Percentiles rank a stretch among this genome's conserved stretches.
phyloP scores from a whole-genome alignment of 1,284 basidiomycete genomes.

The Pyrrhoderma lamaoense region DNA sequence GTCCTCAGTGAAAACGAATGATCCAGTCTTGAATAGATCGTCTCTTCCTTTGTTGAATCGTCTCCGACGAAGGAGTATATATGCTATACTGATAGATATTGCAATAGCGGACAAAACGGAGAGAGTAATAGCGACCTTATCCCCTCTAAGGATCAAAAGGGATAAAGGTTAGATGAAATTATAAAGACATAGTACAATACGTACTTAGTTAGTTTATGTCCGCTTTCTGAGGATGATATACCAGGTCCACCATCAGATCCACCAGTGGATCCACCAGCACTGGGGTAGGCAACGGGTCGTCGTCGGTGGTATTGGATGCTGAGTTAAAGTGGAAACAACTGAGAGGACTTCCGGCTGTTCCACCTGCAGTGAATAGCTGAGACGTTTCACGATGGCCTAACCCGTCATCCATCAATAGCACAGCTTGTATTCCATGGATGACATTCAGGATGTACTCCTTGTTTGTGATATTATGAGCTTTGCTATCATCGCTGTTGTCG shows the following conservation, averaged over 20 bases:
- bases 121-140: no score
- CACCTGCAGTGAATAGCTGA: constrained; percentile 19
- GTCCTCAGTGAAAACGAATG: constrained; percentile 18
- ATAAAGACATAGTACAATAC: background rate
- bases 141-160: no score
- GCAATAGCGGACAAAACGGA: no score
- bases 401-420: constrained; percentile 33
- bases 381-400: constrained; percentile 26
- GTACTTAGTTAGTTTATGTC: constrained; percentile 8
- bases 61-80: background rate
- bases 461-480: constrained; percentile 4
- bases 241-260: no score
- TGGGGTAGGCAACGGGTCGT: background rate
- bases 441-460: constrained; percentile 36
- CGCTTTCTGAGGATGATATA: no score
- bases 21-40: background rate
- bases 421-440: constrained; percentile 31
- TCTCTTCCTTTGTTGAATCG: background rate
- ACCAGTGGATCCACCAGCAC: background rate
- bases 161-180: no score
- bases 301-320: background rate
- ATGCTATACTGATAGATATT: no score
- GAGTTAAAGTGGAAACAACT: constrained; percentile 14
- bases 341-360: constrained; percentile 11
- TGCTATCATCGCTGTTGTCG: background rate